Percentiles rank a stretch among this genome's conserved stretches.
phyloP scores from a whole-genome alignment of 1,139 yeast genomes.

The Candida gigantensis region DNA sequence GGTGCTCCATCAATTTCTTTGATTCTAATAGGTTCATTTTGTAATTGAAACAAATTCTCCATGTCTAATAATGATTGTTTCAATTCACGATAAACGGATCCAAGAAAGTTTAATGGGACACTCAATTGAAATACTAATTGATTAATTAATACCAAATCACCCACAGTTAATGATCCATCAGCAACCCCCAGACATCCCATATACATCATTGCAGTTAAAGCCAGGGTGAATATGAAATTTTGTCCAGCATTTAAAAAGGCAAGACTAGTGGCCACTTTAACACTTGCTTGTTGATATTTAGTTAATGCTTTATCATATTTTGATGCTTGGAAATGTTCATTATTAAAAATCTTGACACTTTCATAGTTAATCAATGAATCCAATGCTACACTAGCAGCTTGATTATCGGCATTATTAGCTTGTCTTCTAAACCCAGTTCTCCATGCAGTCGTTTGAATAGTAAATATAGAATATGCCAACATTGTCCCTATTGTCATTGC shows the following conservation, averaged over 20 bases:
- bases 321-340: constrained; percentile 74
- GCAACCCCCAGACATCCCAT: constrained; percentile 97
- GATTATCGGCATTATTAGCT: constrained; percentile 92
- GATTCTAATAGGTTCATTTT: constrained; percentile 70
- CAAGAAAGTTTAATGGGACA: constrained; percentile 90
- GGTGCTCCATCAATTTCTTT: constrained; percentile 62
- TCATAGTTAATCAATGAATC: constrained; percentile 94
- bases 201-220: constrained; percentile 96
- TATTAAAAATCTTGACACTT: constrained; percentile 91
- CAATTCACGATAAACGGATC: constrained; percentile 92
- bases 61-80: constrained; percentile 90
- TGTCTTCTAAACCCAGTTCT: constrained; percentile 86
- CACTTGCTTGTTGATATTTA: constrained; percentile 76
- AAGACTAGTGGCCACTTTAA: constrained; percentile 88
- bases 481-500: constrained; percentile 86
- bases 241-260: constrained; percentile 93
- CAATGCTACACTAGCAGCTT: constrained; percentile 90
- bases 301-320: constrained; percentile 79
- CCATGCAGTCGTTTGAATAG: constrained; percentile 95
- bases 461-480: constrained; percentile 82
- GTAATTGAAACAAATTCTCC: constrained; percentile 86
- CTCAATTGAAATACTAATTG: constrained; percentile 94
- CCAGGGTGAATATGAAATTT: constrained; percentile 84
- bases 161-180: constrained; percentile 80
- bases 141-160: constrained; percentile 93